Evolutionary conservation across 805 yeast genomes (phyloP).

Genomic region (Monosporozyma unispora): DNA sequence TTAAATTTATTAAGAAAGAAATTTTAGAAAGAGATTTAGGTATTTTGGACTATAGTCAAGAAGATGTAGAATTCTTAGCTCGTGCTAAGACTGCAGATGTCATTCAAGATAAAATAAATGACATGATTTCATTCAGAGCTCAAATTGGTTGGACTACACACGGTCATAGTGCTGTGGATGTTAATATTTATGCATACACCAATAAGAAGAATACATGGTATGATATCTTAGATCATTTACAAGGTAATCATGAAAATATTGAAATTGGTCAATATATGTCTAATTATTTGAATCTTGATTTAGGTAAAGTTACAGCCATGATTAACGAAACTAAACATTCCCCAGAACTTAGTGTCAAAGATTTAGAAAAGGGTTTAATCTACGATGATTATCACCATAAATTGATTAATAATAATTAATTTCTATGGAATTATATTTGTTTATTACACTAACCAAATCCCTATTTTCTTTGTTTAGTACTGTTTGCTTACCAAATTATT

Average conservation of each 20-base stretch:
- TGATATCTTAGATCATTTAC: slow-evolving; percentile 39
- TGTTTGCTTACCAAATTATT: neutral
- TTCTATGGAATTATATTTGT: too few species aligned
- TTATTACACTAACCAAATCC: too few species aligned
- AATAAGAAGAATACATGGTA: slow-evolving; percentile 40
- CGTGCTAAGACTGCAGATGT: slow-evolving; percentile 25
- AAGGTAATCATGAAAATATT: slow-evolving; percentile 80
- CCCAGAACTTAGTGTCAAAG: slow-evolving; percentile 19
- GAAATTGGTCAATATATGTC: slow-evolving; percentile 76
- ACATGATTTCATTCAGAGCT: slow-evolving; percentile 71
- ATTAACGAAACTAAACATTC: slow-evolving; percentile 44
- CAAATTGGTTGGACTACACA: slow-evolving; percentile 95
- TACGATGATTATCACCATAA: slow-evolving; percentile 18
- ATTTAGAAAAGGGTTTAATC: neutral
- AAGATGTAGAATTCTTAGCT: slow-evolving; percentile 41
- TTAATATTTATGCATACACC: slow-evolving; percentile 77
- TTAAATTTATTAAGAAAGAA: slow-evolving; percentile 40
- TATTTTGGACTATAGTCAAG: slow-evolving; percentile 43
- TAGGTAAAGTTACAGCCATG: slow-evolving; percentile 40
- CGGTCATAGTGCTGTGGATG: slow-evolving; percentile 95
- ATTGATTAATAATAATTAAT: slow-evolving; percentile 1
- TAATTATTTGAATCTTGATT: slow-evolving; percentile 37
- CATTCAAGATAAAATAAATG: slow-evolving; percentile 44
- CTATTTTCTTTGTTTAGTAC: neutral
- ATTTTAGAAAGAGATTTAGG: slow-evolving; percentile 61